phyloP scores from a whole-genome alignment of 306 rosid species.

The Parietaria judaica region DNA sequence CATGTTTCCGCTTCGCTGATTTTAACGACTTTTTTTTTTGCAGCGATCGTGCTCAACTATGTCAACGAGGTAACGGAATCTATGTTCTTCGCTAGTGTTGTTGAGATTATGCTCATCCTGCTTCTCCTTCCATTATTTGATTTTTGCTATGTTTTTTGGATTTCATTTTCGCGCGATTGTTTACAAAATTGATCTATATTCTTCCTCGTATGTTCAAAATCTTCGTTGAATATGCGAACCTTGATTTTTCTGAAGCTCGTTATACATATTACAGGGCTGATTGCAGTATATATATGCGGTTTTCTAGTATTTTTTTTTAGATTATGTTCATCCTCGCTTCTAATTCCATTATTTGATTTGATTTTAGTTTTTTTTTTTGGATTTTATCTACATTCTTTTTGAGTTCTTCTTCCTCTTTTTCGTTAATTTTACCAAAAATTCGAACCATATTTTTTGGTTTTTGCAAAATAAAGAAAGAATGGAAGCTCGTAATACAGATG shows the following conservation, averaged over 20 bases:
- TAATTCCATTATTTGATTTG: no score
- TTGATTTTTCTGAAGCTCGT: not conserved
- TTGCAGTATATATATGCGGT: no score
- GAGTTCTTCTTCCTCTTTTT: no score
- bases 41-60: conserved; percentile 86
- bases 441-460: no score
- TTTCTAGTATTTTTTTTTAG: no score
- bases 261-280: not conserved
- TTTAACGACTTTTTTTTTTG: conserved; percentile 4
- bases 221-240: not conserved
- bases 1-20: conserved; percentile 7
- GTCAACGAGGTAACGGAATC: conserved; percentile 58
- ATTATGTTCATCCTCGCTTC: no score
- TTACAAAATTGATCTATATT: not conserved
- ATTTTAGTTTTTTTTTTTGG: no score
- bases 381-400: no score
- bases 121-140: not conserved
- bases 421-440: no score
- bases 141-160: not conserved
- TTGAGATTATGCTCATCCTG: not conserved
- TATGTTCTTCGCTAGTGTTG: not conserved
- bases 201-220: not conserved
- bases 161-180: not conserved
- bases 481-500: no score
- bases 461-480: not conserved